Evolutionary conservation across 257 asterid species (phyloP).

Genomic region (Ehretia macrophylla): DNA sequence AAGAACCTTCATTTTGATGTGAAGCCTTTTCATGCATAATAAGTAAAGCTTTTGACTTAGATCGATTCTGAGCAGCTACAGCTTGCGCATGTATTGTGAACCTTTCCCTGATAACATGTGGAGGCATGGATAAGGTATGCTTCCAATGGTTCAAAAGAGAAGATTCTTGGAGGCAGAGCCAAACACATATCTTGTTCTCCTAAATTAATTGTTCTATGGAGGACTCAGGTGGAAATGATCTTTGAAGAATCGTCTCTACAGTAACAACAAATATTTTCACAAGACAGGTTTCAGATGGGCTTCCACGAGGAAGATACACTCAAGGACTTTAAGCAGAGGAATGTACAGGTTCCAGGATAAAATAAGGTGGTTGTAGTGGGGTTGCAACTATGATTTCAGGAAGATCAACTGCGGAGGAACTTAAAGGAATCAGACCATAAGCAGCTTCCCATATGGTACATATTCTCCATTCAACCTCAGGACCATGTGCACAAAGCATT

Average conservation of each 20-base stretch:
- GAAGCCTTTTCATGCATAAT: too few relatives aligned
- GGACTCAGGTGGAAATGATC: constrained; percentile 88
- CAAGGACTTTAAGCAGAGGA: constrained; percentile 94
- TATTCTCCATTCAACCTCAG: constrained; percentile 99
- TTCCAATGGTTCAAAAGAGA: constrained; percentile 86
- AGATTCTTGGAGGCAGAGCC: constrained; percentile 93
- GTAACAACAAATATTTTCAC: constrained; percentile 98
- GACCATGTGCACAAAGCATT: constrained; percentile 99
- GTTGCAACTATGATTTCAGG: constrained; percentile 95
- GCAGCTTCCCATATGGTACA: constrained; percentile 99
- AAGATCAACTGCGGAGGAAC: constrained; percentile 94
- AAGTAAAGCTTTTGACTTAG: too few relatives aligned
- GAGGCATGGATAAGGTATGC: constrained; percentile 63
- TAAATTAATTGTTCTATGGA: constrained; percentile 62
- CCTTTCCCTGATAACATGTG: constrained; percentile 54
- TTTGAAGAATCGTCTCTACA: constrained; percentile 88
- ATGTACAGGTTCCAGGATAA: constrained; percentile 91
- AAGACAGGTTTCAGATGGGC: constrained; percentile 96
- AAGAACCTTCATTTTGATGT: too few relatives aligned
- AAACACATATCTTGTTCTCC: constrained; percentile 66
- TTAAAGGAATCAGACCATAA: constrained; percentile 90
- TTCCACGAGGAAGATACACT: constrained; percentile 95
- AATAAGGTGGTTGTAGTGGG: constrained; percentile 84
- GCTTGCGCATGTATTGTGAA: constrained; percentile 37
- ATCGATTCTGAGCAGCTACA: constrained; percentile 43